Evolutionary conservation across 23 red algal genomes (phyloP), one percentile per base, ranked within the genome.

Genomic region (Gracilariopsis chorda): DNA sequence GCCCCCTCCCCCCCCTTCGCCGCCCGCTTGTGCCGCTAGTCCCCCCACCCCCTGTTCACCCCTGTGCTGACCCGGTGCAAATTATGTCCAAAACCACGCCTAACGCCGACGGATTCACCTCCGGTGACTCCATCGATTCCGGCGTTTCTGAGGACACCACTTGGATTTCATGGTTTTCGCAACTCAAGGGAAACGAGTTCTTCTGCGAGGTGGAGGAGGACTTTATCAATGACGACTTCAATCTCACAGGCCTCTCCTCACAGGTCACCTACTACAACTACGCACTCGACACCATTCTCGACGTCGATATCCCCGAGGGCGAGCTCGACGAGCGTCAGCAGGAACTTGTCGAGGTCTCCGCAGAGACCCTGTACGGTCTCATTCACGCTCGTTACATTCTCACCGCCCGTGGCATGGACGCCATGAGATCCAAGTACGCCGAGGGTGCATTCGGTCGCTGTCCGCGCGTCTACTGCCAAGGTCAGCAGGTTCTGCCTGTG

Each of bases 211-310:
- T 90, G 11, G 96, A 98, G 57, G 96, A 98, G 72, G 96, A 98
- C 32, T 98, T 98, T 63, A 98, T 98, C 63, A 88, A 98, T 39
- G 96, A 98, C 85, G 96, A 98, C 67, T 98, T 98, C 37, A 98
- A 98, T 81, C 71, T 98, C 12, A 95, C 92, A 8, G 92, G 96
- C 19, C 57, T 98, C 44, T 90, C 84, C 42, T 84, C 93, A 9
- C 90, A 95, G 67, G 96, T 98, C 62, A 88, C 96, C n/a, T 98
- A 95, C 88, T 98, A 98, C 59, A 94, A 98, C 27, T 95, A 98
- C 58, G 96, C 96, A 28, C 93, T 98, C 24, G 96, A 98, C 73
- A 98, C 88, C 42, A 98, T 98, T 55, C 94, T 98, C 45, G 96
- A 98, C 49, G 90, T 95, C n/a, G 96, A 98, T 57, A 90, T 98